These are phyloP conservation scores for Plasmodium gallinaceum DNA, from an alignment of 169 alveolate species.

Conservation along the genomic window DNA sequence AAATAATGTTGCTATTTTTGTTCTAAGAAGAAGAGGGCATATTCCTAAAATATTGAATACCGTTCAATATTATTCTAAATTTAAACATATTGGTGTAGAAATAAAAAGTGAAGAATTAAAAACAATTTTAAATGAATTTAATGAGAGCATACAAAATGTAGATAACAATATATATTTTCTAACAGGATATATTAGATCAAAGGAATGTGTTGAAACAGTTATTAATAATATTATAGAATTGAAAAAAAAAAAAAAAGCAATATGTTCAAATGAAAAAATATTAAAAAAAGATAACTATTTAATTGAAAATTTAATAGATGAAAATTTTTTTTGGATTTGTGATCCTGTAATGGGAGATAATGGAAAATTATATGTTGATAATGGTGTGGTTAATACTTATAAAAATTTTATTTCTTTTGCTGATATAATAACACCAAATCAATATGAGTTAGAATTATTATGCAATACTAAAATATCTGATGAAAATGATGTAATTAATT, in stretches of 20 bases:
- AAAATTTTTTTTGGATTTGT: constrained; percentile 60
- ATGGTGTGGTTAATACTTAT: constrained; percentile 25
- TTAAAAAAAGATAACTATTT: not conserved
- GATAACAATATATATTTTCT: constrained; percentile 24
- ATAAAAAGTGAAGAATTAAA: constrained; percentile 22
- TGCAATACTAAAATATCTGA: constrained; percentile 25
- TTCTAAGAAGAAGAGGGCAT: constrained; percentile 73
- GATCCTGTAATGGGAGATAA: constrained; percentile 75
- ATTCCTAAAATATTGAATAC: constrained; percentile 52
- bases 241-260: constrained; percentile 4
- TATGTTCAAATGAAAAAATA: not conserved
- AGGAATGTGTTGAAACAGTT: constrained; percentile 50
- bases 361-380: constrained; percentile 50
- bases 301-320: constrained; percentile 18
- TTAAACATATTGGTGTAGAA: constrained; percentile 54
- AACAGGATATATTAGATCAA: constrained; percentile 51
- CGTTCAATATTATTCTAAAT: constrained; percentile 72
- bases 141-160: not conserved
- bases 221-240: constrained; percentile 24
- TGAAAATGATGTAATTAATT: constrained; percentile 46
- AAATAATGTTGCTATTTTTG: constrained; percentile 60
- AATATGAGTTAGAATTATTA: constrained; percentile 62
- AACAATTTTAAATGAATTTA: constrained; percentile 18
- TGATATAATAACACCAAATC: constrained; percentile 70
- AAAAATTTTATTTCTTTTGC: constrained; percentile 24